A percentile compares a stretch with the other conserved stretches of the same genome.
phyloP scores from a whole-genome alignment of 345 rosid species.

The Melaleuca quinquenervia region DNA sequence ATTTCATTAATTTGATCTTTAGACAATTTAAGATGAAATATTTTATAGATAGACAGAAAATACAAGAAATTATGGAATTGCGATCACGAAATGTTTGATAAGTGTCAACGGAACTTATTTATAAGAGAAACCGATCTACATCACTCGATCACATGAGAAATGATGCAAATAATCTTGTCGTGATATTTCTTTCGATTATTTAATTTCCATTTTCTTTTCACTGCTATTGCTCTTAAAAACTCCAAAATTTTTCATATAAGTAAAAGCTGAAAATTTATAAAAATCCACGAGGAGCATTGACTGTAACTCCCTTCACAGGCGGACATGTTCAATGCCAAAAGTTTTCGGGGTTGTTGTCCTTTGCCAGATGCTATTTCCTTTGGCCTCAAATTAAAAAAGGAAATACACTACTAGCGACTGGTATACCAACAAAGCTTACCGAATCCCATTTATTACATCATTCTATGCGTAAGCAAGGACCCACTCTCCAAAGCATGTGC shows the following conservation, averaged over 20 bases:
- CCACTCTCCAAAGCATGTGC: too few species aligned
- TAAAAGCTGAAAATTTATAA: too few species aligned
- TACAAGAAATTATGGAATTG: not conserved
- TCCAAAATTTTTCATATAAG: not conserved
- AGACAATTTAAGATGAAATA: not conserved
- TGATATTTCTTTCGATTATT: not conserved
- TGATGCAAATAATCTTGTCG: not conserved
- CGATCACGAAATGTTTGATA: not conserved
- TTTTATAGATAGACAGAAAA: not conserved
- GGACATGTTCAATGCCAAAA: too few species aligned
- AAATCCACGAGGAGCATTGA: too few species aligned
- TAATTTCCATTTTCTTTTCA: not conserved
- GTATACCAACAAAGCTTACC: not conserved
- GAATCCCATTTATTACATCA: not conserved
- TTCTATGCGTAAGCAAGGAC: not conserved
- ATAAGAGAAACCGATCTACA: not conserved
- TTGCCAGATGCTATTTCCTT: too few species aligned
- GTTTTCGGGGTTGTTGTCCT: too few species aligned
- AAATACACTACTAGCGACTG: not conserved
- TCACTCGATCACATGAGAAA: not conserved
- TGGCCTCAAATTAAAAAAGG: too few species aligned
- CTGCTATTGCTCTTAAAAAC: not conserved
- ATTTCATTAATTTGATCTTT: not conserved
- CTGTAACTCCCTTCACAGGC: too few species aligned
- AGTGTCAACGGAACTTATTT: not conserved